Conservation (phyloP, 257 asterid species). For the Fraxinus anomala region DNA sequence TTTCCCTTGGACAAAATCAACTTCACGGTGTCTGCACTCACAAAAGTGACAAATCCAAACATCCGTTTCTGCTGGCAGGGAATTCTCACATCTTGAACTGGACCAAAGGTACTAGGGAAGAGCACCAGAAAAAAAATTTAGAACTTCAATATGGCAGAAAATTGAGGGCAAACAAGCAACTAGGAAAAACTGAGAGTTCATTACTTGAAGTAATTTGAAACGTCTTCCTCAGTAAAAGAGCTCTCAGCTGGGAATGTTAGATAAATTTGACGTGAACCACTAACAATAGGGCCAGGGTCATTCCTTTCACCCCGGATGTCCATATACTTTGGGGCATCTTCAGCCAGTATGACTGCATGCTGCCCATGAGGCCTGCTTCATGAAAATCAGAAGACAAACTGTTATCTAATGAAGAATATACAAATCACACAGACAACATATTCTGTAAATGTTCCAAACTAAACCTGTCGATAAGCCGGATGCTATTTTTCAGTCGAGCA, state of each 20-base stretch:
- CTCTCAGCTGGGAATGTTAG: conserved; percentile 88
- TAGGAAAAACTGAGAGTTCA: not conserved
- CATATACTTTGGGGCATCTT: conserved; percentile 67
- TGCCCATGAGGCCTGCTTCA: conserved; percentile 83
- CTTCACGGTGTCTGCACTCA: conserved; percentile 66
- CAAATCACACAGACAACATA: not conserved
- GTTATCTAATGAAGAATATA: not conserved
- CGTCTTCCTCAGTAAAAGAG: conserved; percentile 78
- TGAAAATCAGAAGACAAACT: conserved; percentile 12
- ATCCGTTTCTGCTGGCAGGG: conserved; percentile 87
- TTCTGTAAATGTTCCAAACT: not conserved
- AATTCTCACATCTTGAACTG: conserved; percentile 88
- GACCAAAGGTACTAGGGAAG: conserved; percentile 62
- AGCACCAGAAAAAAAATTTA: not conserved
- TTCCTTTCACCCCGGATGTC: conserved; percentile 60
- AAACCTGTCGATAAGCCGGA: conserved; percentile 76
- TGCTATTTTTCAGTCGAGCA: conserved; percentile 66
- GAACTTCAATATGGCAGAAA: not conserved
- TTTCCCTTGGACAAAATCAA: conserved; percentile 67
- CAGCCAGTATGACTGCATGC: conserved; percentile 73
- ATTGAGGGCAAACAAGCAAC: not conserved
- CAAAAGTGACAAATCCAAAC: conserved; percentile 89
- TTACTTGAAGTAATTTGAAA: conserved; percentile 70
- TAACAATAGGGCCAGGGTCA: conserved; percentile 75
- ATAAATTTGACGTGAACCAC: conserved; percentile 76